Evolutionary conservation across 371 early-diverging fungal genomes (phyloP).

Genomic region (Sporodiniella umbellata): DNA sequence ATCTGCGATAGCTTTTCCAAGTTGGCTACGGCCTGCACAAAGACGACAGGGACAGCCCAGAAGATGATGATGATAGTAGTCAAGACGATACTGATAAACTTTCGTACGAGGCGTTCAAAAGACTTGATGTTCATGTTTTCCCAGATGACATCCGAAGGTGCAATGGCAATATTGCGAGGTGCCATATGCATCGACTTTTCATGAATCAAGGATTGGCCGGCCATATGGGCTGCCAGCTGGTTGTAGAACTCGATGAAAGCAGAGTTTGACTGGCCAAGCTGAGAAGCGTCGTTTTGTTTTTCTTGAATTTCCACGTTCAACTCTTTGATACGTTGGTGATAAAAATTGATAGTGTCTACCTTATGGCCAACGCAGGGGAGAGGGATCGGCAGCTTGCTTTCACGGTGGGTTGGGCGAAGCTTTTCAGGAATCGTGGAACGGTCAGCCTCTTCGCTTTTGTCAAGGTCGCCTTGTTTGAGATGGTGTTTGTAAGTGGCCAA

Average conservation of each 20-base stretch:
- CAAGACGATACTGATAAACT: slow-evolving; percentile 39
- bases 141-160: slow-evolving; percentile 83
- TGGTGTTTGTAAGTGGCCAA: slow-evolving; percentile 44
- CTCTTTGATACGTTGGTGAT: slow-evolving; percentile 49
- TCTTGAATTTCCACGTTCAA: slow-evolving; percentile 54
- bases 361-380: slow-evolving; percentile 56
- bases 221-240: slow-evolving; percentile 81
- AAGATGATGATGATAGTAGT: slow-evolving; percentile 59
- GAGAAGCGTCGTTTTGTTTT: slow-evolving; percentile 21
- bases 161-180: slow-evolving; percentile 62
- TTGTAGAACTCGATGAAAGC: slow-evolving; percentile 82
- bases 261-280: slow-evolving; percentile 44
- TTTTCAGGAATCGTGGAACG: slow-evolving; percentile 33
- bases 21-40: slow-evolving; percentile 63
- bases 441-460: slow-evolving; percentile 7
- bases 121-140: slow-evolving; percentile 67
- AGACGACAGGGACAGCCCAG: slow-evolving; percentile 69
- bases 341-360: slow-evolving; percentile 66
- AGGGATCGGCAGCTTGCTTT: slow-evolving; percentile 41
- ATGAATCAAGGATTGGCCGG: slow-evolving; percentile 70
- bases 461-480: slow-evolving; percentile 17
- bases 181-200: slow-evolving; percentile 68
- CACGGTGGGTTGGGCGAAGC: slow-evolving; percentile 62
- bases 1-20: slow-evolving; percentile 54
- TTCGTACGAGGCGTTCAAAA: slow-evolving; percentile 54